Evolutionary conservation across 1,284 basidiomycete genomes (phyloP), one percentile per base, ranked within the genome.

Genomic region (Rhizopogon parksii): DNA sequence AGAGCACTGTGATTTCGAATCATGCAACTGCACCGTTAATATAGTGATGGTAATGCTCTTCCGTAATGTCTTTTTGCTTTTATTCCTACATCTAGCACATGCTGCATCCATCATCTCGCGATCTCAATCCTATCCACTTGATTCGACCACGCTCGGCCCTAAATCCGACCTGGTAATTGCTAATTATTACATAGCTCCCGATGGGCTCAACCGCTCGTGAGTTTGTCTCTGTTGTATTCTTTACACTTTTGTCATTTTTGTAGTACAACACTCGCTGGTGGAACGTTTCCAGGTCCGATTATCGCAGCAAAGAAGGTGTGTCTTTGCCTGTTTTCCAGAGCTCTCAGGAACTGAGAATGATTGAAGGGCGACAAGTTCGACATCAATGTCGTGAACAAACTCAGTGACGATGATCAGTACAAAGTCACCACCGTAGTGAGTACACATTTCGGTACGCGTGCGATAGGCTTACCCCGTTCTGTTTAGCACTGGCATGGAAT

Each of bases 401-500:
- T 65, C n/a, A 1, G 50, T 4, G 66, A 65, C 40, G 46, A 49
- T 0, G 47, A 50, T 27, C 62, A 68, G 66, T 55, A 64, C 3
- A 17, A 57, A 40, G 39, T 52, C 21, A 68, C 65, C n/a, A 65
- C 63, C 6, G 50, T 68, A 27, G 65, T 65, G 40, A 56, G 63
- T 53, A 27, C 51, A 32, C 15, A 27, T 8, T 30, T 27, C 8
- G 0, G n/a, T 17, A 2, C 12, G 15, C 40, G 3, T 4, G 30
- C 11, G 9, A 12, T 36, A 38, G 15, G 32, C 27, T 12, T 32
- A 50, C 53, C 2, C 30, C 35, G 24, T 17, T 42, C 14, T 15
- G 25, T 36, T 50, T 25, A 71, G 69, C 69, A 71, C 43, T 71
- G 70, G 70, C 69, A 71, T 36, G 71, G 69, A 4, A 58, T 71